Conservation (phyloP, 805 yeast species). For the Candida succiphila region DNA sequence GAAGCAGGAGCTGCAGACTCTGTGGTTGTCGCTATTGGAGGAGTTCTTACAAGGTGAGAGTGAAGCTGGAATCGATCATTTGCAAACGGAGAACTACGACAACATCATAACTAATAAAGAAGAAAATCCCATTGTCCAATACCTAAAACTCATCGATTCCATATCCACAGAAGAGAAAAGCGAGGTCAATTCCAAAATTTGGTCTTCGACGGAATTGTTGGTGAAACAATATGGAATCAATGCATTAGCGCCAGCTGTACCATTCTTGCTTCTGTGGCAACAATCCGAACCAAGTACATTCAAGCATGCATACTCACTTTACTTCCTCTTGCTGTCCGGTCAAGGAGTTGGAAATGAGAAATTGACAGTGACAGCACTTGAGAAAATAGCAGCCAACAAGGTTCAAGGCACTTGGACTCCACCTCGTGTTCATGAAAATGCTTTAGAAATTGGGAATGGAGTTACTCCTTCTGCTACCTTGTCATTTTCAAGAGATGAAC, state of each 20-base stretch:
- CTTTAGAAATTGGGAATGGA: no score
- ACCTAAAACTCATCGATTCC: conserved; percentile 27
- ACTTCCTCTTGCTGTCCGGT: background rate
- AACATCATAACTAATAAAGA: conserved; percentile 27
- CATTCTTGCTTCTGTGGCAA: conserved; percentile 22
- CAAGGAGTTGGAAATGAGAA: background rate
- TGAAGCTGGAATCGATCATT: conserved; percentile 7
- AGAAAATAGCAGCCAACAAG: background rate
- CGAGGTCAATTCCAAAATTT: background rate
- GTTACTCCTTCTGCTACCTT: no score
- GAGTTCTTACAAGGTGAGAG: conserved; percentile 20
- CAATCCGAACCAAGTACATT: background rate
- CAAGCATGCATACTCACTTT: background rate
- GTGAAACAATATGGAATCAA: conserved; percentile 30
- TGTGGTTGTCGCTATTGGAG: conserved; percentile 29
- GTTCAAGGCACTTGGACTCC: background rate
- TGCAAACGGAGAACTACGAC: conserved; percentile 28
- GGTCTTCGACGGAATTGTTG: background rate
- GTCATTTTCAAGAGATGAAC: no score
- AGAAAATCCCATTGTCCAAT: conserved; percentile 31
- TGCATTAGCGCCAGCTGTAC: conserved; percentile 32
- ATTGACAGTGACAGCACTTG: background rate
- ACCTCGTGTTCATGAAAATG: background rate
- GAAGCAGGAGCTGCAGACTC: conserved; percentile 24
- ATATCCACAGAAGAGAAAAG: background rate